Evolutionary conservation across 192 early-diverging fungal species (phyloP), one percentile per base, ranked within the genome.

Genomic region (Haplosporangium gracile): DNA sequence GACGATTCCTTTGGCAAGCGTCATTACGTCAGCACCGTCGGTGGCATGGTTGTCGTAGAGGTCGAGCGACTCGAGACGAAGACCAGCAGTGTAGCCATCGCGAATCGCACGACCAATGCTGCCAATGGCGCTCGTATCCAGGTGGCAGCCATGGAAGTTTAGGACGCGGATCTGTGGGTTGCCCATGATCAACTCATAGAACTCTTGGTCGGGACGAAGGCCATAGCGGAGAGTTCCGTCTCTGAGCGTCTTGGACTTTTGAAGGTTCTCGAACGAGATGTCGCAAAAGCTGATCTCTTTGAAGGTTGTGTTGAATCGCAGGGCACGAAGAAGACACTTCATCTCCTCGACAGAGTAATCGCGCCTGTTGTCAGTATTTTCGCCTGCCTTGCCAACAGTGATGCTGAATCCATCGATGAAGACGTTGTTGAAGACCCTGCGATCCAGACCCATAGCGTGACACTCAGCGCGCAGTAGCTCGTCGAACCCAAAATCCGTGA

Each of bases 11-110:
- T 85, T 85, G 34, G 83, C 83, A 60, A 85, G 39, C 5, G 75
- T 85, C 83, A 85, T 85, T 18, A 85, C 83, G 77, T 85, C 83
- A 13, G 83, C 74, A 36, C 83, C 83, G 36, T 85, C 83, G 6
- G 83, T 72, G 73, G 83, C 83, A 26, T 76, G 70, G 65, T 85
- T 85, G 32, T 78, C 83, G 29, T 77, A 57, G 29, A 85, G 78
- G 26, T 85, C 74, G 51, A 85, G 53, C 0, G 6, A 24, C 42
- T 85, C 83, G 29, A 85, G 65, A 20, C 83, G 73, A 18, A 85
- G 39, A 0, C 83, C 83, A n/a, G 47, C 47, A 15, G 74, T 10
- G 38, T 85, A 77, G 18, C 42, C 69, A 38, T 85, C 83, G n/a
- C 43, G 65, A 32, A 85, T 60, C 13, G 78, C 83, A 26, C 83